A percentile compares a stretch with the other conserved stretches of the same genome.
Evolutionary conservation across 805 yeast species (phyloP).

Genomic region (Candida alai): DNA sequence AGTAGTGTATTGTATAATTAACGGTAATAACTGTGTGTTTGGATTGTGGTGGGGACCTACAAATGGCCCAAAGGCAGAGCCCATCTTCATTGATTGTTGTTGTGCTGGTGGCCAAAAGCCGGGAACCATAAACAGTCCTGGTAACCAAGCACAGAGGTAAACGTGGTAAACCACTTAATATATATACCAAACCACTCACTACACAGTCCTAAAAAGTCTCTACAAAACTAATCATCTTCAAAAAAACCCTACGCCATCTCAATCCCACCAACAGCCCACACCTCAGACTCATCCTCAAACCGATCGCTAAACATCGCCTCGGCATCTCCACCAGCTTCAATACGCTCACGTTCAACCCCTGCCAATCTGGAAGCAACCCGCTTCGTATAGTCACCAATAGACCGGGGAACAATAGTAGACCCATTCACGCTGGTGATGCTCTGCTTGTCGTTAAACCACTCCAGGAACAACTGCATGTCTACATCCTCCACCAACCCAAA

Average conservation of each 20-base stretch:
- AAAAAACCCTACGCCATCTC: slow-evolving; percentile 36
- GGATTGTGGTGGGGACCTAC: too few relatives aligned
- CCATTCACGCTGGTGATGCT: slow-evolving; percentile 41
- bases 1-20: too few relatives aligned
- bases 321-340: slow-evolving; percentile 85
- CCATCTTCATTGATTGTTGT: too few relatives aligned
- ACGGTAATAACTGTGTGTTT: too few relatives aligned
- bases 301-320: slow-evolving; percentile 82
- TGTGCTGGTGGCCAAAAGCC: too few relatives aligned
- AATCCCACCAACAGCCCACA: slow-evolving; percentile 83
- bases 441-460: slow-evolving; percentile 55
- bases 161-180: too few relatives aligned
- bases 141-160: too few relatives aligned
- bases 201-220: too few relatives aligned
- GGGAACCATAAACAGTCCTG: too few relatives aligned
- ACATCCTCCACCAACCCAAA: slow-evolving; percentile 71
- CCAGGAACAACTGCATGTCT: slow-evolving; percentile 47
- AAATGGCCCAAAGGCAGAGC: too few relatives aligned
- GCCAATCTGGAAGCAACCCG: slow-evolving; percentile 90
- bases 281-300: slow-evolving; percentile 80
- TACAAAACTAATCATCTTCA: too few relatives aligned
- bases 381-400: slow-evolving; percentile 82
- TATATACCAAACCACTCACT: too few relatives aligned
- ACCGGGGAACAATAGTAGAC: slow-evolving; percentile 55
- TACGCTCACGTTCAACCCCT: slow-evolving; percentile 78